Evolutionary conservation across 305 asterid species (phyloP).

Genomic region (Salvia sclarea): DNA sequence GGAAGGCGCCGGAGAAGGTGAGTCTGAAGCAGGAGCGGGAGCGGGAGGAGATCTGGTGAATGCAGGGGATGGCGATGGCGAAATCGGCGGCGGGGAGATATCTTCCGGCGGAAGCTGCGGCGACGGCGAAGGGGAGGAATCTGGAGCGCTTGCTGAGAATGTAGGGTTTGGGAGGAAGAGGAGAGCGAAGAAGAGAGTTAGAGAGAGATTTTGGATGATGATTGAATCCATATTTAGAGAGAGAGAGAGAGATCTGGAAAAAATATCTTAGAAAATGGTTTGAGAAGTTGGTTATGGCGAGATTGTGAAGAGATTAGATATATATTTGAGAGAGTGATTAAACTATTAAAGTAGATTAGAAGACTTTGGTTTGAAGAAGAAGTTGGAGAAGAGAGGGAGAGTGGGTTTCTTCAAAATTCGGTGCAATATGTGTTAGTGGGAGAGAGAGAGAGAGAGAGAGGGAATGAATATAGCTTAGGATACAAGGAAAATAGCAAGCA

Average conservation of each 20-base stretch:
- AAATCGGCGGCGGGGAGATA: slow-evolving; percentile 23
- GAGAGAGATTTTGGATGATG: slow-evolving; percentile 1
- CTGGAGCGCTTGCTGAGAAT: slow-evolving; percentile 31
- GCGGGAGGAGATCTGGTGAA: slow-evolving; percentile 37
- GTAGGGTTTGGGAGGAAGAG: slow-evolving; percentile 30
- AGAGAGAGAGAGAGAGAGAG: neutral
- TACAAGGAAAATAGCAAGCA: slow-evolving; percentile 2
- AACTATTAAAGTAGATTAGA: slow-evolving; percentile 7
- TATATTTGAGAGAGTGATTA: neutral
- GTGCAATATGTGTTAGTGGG: neutral
- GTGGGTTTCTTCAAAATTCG: slow-evolving; percentile 5
- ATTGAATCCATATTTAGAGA: slow-evolving; percentile 32
- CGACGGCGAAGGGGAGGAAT: slow-evolving; percentile 42
- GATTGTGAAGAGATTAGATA: neutral
- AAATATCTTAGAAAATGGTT: neutral
- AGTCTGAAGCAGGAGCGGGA: slow-evolving; percentile 39
- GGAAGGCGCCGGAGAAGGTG: slow-evolving; percentile 41
- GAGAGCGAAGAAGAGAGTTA: slow-evolving; percentile 29
- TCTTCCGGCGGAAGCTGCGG: slow-evolving; percentile 29
- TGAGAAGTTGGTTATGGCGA: neutral
- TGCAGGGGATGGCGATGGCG: slow-evolving; percentile 33
- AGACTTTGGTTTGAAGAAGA: neutral
- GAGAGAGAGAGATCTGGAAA: slow-evolving; percentile 22
- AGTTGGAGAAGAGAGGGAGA: slow-evolving; percentile 6
- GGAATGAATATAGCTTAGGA: slow-evolving; percentile 13